Conservation (phyloP, 257 asterid genomes). For the Rauvolfia tetraphylla region DNA sequence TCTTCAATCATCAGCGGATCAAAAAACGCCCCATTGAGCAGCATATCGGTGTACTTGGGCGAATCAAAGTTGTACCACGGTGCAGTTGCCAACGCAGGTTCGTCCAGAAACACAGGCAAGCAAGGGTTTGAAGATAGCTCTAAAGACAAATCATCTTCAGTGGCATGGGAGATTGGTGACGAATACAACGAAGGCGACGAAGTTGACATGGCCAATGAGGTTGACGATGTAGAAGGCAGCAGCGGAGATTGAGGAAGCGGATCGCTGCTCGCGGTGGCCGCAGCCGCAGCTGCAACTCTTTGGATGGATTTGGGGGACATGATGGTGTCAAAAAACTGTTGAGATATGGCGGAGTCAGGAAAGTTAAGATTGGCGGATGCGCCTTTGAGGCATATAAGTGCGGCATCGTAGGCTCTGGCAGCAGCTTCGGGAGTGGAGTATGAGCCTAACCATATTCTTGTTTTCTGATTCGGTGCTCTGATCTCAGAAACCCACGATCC, state of each 20-base stretch:
- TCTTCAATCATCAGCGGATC: slow-evolving; percentile 55
- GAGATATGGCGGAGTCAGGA: slow-evolving; percentile 39
- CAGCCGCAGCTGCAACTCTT: slow-evolving; percentile 53
- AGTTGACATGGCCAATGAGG: slow-evolving; percentile 9
- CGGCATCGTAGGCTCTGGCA: slow-evolving; percentile 96
- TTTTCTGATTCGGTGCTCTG: slow-evolving; percentile 89
- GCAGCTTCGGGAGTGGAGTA: slow-evolving; percentile 94
- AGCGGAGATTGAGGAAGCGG: slow-evolving; percentile 24
- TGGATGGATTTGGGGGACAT: slow-evolving; percentile 85
- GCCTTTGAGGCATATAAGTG: slow-evolving; percentile 75
- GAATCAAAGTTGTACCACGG: slow-evolving; percentile 72
- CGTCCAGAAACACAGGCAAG: slow-evolving; percentile 7
- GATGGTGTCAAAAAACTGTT: neutral
- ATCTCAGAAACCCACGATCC: slow-evolving; percentile 92
- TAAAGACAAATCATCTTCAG: slow-evolving; percentile 25
- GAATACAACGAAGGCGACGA: slow-evolving; percentile 3
- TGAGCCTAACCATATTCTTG: slow-evolving; percentile 93
- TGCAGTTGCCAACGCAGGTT: slow-evolving; percentile 11
- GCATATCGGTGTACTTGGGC: slow-evolving; percentile 66
- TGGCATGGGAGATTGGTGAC: neutral
- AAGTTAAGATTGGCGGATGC: slow-evolving; percentile 67
- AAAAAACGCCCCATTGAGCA: slow-evolving; percentile 54
- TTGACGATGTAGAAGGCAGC: slow-evolving; percentile 18
- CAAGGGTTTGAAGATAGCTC: neutral
- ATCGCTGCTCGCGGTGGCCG: slow-evolving; percentile 25